phyloP scores from a whole-genome alignment of 2,329 filamentous ascomycete species.

The Fusarium guadeloupense region DNA sequence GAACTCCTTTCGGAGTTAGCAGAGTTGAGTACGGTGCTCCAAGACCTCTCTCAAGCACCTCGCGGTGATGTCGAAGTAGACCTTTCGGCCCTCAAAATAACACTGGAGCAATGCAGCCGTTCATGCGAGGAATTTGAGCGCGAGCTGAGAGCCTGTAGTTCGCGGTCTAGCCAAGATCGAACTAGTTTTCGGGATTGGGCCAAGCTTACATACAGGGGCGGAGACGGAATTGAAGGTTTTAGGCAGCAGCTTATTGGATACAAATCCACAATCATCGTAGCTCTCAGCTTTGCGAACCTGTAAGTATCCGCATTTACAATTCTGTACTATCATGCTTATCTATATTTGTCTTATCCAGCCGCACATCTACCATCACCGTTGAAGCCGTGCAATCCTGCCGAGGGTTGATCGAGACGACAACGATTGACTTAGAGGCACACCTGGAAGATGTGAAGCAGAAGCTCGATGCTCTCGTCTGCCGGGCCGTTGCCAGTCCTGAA shows the following conservation, averaged over 20 bases:
- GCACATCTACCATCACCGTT: neutral
- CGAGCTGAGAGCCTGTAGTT: conserved; percentile 49
- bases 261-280: conserved; percentile 44
- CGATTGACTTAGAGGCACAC: neutral
- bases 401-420: neutral
- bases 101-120: conserved; percentile 53
- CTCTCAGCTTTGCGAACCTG: conserved; percentile 36
- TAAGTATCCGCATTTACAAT: conserved; percentile 11
- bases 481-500: neutral
- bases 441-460: neutral
- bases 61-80: neutral
- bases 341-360: neutral
- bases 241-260: conserved; percentile 52
- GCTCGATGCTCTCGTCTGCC: neutral
- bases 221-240: conserved; percentile 55
- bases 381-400: neutral
- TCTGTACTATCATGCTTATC: neutral
- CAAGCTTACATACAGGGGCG: conserved; percentile 53
- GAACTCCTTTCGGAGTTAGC: neutral
- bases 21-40: neutral
- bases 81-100: conserved; percentile 41
- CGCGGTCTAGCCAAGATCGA: conserved; percentile 46
- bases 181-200: conserved; percentile 58
- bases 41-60: neutral
- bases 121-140: conserved; percentile 54